phyloP scores from a whole-genome alignment of 2,329 filamentous ascomycete genomes.

The Fusarium mexicanum region DNA sequence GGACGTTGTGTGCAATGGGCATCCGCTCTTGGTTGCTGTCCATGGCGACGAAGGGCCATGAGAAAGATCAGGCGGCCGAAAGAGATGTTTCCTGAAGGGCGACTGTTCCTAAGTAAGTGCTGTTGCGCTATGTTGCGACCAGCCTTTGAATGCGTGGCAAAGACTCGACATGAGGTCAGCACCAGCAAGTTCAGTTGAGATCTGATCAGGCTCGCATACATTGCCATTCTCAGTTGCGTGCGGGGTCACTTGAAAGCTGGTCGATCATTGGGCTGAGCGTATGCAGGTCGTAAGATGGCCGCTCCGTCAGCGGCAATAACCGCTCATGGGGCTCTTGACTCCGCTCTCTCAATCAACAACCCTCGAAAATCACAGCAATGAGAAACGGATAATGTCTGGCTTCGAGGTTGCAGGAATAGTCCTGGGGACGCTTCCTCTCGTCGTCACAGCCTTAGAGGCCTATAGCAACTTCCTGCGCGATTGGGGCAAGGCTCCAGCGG shows the following conservation, averaged over 20 bases:
- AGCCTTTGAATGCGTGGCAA: accelerated
- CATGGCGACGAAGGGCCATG: not conserved
- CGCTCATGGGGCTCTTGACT: not conserved
- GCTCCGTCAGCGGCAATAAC: not conserved
- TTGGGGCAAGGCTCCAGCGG: constrained; percentile 29
- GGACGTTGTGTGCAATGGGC: not conserved
- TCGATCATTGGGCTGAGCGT: not conserved
- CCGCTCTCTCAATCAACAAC: not conserved
- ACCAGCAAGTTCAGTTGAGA: too few relatives aligned
- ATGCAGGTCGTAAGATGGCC: not conserved
- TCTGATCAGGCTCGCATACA: not conserved
- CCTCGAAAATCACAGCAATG: accelerated
- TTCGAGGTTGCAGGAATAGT: constrained; percentile 37
- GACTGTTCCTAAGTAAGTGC: not conserved
- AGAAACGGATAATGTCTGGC: constrained; percentile 22
- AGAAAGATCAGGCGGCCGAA: accelerated
- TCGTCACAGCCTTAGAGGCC: constrained; percentile 29
- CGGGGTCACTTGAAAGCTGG: not conserved
- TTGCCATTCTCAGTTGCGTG: not conserved
- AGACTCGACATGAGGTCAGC: not conserved
- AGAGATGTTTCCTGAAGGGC: accelerated
- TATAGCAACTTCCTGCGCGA: constrained; percentile 36
- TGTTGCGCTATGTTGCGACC: not conserved
- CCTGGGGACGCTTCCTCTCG: constrained; percentile 29
- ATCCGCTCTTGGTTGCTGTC: not conserved